These are phyloP conservation scores for Phytophthora megakarya DNA, from an alignment of 352 stramenopile species.

Conservation along the genomic window DNA sequence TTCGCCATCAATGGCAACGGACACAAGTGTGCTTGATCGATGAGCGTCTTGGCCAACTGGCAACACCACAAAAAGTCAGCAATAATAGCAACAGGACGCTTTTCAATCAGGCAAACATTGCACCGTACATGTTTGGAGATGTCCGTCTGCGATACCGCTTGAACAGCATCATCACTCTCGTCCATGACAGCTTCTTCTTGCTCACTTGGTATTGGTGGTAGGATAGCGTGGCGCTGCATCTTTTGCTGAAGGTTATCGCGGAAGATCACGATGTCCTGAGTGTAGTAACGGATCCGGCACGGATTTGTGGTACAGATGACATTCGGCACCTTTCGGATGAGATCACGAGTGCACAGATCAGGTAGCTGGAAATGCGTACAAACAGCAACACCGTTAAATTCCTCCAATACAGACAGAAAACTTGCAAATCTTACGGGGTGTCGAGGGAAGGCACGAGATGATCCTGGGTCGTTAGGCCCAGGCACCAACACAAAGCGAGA, in stretches of 20 bases:
- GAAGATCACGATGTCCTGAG: conserved; percentile 94
- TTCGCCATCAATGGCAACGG: conserved; percentile 85
- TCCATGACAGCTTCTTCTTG: conserved; percentile 32
- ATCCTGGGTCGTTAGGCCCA: conserved; percentile 91
- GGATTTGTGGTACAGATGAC: conserved; percentile 91
- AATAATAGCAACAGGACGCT: not conserved
- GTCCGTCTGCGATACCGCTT: conserved; percentile 52
- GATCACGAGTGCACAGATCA: conserved; percentile 71
- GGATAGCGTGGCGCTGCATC: conserved; percentile 87
- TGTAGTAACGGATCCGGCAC: conserved; percentile 93
- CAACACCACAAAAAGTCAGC: conserved; percentile 16
- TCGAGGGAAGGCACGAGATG: conserved; percentile 77
- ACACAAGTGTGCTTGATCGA: conserved; percentile 94
- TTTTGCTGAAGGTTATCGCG: conserved; percentile 92
- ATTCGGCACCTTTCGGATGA: conserved; percentile 71
- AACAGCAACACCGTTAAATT: conserved; percentile 7
- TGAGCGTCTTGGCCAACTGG: conserved; percentile 85
- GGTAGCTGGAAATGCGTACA: conserved; percentile 48
- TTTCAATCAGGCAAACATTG: conserved; percentile 3
- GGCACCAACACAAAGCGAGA: conserved; percentile 93
- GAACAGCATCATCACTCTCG: conserved; percentile 27
- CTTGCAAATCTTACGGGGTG: conserved; percentile 54
- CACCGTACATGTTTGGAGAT: conserved; percentile 81
- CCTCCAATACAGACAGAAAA: not conserved
- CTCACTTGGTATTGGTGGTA: conserved; percentile 59